Evolutionary conservation across 2,329 filamentous ascomycete genomes (phyloP), one percentile per base, ranked within the genome.

Genomic region (Alternaria incomplexa): DNA sequence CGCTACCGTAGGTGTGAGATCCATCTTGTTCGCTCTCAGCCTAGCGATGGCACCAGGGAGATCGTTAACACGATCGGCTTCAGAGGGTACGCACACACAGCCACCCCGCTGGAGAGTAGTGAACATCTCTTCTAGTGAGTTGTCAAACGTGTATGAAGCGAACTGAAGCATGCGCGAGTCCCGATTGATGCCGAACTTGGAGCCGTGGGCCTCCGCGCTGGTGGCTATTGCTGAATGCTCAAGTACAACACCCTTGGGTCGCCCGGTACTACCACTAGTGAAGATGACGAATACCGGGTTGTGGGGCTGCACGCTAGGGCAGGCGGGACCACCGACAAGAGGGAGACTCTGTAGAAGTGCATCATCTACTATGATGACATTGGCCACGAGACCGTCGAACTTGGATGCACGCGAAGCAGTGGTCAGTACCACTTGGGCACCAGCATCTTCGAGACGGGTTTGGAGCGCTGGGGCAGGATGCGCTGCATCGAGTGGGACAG

Each of bases 1-100:
- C 1, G 87, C 86, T n/a, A 91, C 82, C 0, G 87, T 83, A 2
- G 88, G 86, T 0, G 89, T 90, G 66, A 89, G 82, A 67, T 86
- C 84, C 4, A 72, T 71, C n/a, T 72, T 75, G 32, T 76, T 76
- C 8, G 66, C 73, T 45, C 70, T 62, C 1, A 78, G 58, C 23
- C 71, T 73, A 32, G 60, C 66, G 32, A 78, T 74, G 10, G 82
- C 83, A 11, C 81, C 82, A 57, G 82, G 82, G 20, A 86, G 71
- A 62, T 85, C 80, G 64, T 87, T 86, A 67, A 87, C 81, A 3
- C 85, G 81, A 52, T 85, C 83, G 47, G 84, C 81, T 25, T 88
- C 86, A 0, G 85, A 86, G 0, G 86, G 85, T 6, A 88, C 84
- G 68, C 85, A 86, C 12, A 87, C 80, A 54, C 82, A 83, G 4